Base-by-base conservation (phyloP, 2,329 filamentous ascomycete genomes). In the Trichoderma sp. region DNA sequence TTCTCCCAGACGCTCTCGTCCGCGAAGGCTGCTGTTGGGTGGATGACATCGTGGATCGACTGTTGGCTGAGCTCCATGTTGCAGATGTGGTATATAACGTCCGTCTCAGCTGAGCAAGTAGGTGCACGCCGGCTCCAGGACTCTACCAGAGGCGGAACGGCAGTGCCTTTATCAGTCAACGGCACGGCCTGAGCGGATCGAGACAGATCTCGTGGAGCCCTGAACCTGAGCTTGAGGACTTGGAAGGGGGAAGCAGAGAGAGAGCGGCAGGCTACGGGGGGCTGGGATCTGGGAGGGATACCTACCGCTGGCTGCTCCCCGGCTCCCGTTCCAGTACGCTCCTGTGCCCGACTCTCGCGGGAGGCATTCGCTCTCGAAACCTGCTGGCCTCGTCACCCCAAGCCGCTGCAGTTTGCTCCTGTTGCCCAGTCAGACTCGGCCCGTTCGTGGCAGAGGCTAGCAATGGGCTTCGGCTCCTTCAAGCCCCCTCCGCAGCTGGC, bases 11-110 rank as follows among this genome's bases (percentile, higher is more conserved):
- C 34, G 41, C 48, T 57, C 44, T 64, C 62, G 68, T 60, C 63
- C 21, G 72, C 74, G 62, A 82, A 86, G 66, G 80, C 84, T 19
- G 84, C 85, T 21, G 85, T 87, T 34, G 85, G 83, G 71, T 87
- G 85, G 65, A 86, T 80, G 64, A 85, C 81, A 73, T 84, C 79
- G 72, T 83, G 80, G 63, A 87, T 83, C 26, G 81, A 78, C 65
- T 78, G 74, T 63, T 80, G 77, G 68, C 77, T 84, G 61, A 87
- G 75, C 64, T 87, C 83, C 85, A 87, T 87, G 57, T 45, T 55
- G 60, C 19, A 17, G 26, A 45, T 19, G 14, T 47, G 24, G 14
- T 39, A 26, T 67, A 71, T 70, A 10, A 39, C 9, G 34, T 39
- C 34, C 12, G 62, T 56, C 48, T 62, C 48, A 57, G 60, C 51